Evolutionary conservation across 306 rosid genomes (phyloP).

Genomic region (Cercis canadensis): DNA sequence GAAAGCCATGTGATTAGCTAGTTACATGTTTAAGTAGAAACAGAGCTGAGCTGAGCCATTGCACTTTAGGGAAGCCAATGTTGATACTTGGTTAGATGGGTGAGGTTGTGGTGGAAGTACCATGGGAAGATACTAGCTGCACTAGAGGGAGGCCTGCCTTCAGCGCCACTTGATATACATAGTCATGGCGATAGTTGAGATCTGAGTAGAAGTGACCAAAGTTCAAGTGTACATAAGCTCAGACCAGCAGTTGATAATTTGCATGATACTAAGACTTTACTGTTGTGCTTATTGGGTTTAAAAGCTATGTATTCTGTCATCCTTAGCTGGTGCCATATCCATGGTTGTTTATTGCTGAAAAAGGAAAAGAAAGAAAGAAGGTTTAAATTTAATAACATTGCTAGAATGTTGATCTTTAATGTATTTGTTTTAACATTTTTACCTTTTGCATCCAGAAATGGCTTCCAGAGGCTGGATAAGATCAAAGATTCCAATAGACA

Average conservation of each 20-base stretch:
- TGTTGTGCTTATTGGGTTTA: too few species aligned
- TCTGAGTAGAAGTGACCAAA: not conserved
- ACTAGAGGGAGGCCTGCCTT: slow-evolving; percentile 4
- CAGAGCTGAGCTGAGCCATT: slow-evolving; percentile 9
- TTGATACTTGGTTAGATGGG: slow-evolving; percentile 8
- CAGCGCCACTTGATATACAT: not conserved
- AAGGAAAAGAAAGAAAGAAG: not conserved
- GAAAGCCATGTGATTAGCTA: not conserved
- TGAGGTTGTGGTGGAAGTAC: slow-evolving; percentile 28
- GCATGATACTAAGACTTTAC: not conserved
- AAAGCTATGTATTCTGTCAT: not conserved
- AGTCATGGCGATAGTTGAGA: not conserved
- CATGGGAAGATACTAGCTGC: slow-evolving; percentile 9
- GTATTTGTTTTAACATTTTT: slow-evolving; percentile 21
- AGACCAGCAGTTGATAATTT: not conserved
- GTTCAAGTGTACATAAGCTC: slow-evolving; percentile 17
- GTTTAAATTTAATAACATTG: slow-evolving; percentile 7
- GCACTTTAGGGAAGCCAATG: not conserved
- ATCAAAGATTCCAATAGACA: slow-evolving; percentile 93
- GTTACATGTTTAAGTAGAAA: not conserved
- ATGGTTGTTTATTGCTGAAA: not conserved
- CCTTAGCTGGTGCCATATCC: slow-evolving; percentile 19
- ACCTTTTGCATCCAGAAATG: slow-evolving; percentile 69
- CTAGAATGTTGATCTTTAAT: slow-evolving; percentile 29
- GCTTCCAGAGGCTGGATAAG: slow-evolving; percentile 96